A percentile compares a stretch with the other conserved stretches of the same genome.
These are phyloP conservation scores for Aspergillus sp. DNA, from an alignment of 2,329 filamentous ascomycete species.

Conservation along the genomic window DNA sequence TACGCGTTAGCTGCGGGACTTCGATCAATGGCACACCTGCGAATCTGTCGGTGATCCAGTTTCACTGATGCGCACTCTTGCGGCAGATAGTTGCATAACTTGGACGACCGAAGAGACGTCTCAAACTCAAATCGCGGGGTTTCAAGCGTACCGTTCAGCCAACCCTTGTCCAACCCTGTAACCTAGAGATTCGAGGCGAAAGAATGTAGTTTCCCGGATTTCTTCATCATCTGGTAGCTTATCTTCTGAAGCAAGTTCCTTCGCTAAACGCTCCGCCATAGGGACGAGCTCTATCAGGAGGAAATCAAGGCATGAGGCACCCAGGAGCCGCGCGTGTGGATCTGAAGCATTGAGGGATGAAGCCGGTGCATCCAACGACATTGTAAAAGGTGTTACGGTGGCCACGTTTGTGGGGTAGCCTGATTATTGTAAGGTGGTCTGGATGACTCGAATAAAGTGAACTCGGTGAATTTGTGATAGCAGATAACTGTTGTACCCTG, in stretches of 20 bases:
- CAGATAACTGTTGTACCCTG: neutral
- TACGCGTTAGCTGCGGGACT: neutral
- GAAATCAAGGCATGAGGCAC: constrained; percentile 85
- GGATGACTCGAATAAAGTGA: neutral
- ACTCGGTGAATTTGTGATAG: neutral
- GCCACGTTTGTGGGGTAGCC: neutral
- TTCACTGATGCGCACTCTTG: neutral
- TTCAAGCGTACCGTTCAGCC: constrained; percentile 70
- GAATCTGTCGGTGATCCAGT: neutral
- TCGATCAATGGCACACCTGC: neutral
- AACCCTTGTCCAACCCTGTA: constrained; percentile 92
- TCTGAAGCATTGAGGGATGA: constrained; percentile 72
- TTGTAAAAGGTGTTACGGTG: constrained; percentile 34
- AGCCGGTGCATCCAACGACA: constrained; percentile 73
- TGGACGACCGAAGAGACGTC: neutral
- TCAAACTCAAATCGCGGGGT: neutral
- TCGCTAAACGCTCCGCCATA: constrained; percentile 82
- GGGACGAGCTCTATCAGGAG: constrained; percentile 96
- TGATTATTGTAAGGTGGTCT: neutral
- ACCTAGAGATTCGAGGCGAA: constrained; percentile 77
- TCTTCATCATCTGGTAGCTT: constrained; percentile 61
- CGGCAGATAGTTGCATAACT: neutral
- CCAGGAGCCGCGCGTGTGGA: constrained; percentile 73
- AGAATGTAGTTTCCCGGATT: constrained; percentile 80
- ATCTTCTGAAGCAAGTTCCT: constrained; percentile 57